phyloP scores from a whole-genome alignment of 164 flowering plant species.

The Magnolia sinica region DNA sequence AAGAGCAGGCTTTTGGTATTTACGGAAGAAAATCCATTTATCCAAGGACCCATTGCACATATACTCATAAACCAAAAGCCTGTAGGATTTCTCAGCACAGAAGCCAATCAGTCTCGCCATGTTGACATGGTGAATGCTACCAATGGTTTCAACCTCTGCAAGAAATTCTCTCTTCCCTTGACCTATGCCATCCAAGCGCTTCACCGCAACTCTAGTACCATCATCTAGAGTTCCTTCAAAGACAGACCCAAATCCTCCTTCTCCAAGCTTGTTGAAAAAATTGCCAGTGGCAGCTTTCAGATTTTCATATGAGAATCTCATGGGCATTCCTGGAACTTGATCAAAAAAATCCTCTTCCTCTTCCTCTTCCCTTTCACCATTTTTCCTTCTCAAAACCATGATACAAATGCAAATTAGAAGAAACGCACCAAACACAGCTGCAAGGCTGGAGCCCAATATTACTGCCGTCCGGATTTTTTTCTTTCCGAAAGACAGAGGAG shows the following conservation, averaged over 20 bases:
- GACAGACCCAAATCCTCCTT: slow-evolving; percentile 33
- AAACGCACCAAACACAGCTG: not conserved
- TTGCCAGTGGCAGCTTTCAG: slow-evolving; percentile 16
- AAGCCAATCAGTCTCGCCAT: slow-evolving; percentile 25
- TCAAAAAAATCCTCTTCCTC: slow-evolving; percentile 1
- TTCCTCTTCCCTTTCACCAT: not conserved
- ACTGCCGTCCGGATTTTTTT: not conserved
- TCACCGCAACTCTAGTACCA: slow-evolving; percentile 29
- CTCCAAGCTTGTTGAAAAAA: slow-evolving; percentile 20
- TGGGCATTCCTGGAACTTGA: slow-evolving; percentile 16
- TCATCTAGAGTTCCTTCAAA: slow-evolving; percentile 19
- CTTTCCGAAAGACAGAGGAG: not conserved
- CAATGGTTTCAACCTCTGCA: slow-evolving; percentile 27
- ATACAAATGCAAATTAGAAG: not conserved
- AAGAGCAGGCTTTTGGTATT: slow-evolving; percentile 5
- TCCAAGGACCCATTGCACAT: slow-evolving; percentile 24
- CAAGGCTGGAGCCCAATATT: slow-evolving; percentile 12
- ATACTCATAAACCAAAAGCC: slow-evolving; percentile 27
- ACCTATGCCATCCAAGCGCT: slow-evolving; percentile 19
- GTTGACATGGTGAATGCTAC: slow-evolving; percentile 29
- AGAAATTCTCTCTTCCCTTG: slow-evolving; percentile 25
- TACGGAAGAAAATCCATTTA: slow-evolving; percentile 17
- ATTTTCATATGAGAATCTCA: slow-evolving; percentile 21
- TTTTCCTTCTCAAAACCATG: not conserved
- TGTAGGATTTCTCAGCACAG: slow-evolving; percentile 21